Evolutionary conservation across 164 flowering plant species (phyloP).

Genomic region (Tinospora cordifolia): DNA sequence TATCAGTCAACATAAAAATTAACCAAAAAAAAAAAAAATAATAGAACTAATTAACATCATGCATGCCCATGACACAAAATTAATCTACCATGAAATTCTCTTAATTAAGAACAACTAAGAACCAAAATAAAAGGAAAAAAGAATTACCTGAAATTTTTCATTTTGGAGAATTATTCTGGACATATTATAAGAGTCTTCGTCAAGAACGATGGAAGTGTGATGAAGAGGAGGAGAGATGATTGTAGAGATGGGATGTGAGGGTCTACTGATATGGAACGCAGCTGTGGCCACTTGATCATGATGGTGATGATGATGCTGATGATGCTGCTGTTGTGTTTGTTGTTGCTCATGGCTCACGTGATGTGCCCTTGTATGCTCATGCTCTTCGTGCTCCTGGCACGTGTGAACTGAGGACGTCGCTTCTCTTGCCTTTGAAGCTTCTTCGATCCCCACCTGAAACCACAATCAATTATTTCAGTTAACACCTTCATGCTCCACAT

Average conservation of each 20-base stretch:
- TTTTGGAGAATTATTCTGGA: constrained; percentile 65
- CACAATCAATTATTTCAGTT: background rate
- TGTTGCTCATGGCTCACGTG: constrained; percentile 16
- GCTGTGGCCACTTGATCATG: constrained; percentile 34
- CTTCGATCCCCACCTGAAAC: constrained; percentile 17
- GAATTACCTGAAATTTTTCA: constrained; percentile 67
- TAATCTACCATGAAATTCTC: too few relatives aligned
- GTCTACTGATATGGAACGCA: constrained; percentile 66
- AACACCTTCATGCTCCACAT: too few relatives aligned
- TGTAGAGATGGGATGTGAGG: constrained; percentile 63
- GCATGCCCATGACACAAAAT: too few relatives aligned
- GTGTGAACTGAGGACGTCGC: background rate
- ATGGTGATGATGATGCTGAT: too few relatives aligned
- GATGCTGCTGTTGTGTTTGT: constrained; percentile 22
- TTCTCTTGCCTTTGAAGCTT: constrained; percentile 11
- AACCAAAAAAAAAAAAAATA: too few relatives aligned
- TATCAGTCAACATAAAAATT: too few relatives aligned
- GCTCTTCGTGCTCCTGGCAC: constrained; percentile 13
- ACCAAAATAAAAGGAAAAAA: too few relatives aligned
- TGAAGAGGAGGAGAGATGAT: constrained; percentile 66
- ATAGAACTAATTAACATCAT: too few relatives aligned
- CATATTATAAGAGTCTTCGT: constrained; percentile 56
- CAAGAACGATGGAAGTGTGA: constrained; percentile 52
- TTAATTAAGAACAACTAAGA: too few relatives aligned
- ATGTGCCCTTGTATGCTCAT: constrained; percentile 10